Evolutionary conservation across 164 flowering plant genomes (phyloP).

Genomic region (Vitis cinerea): DNA sequence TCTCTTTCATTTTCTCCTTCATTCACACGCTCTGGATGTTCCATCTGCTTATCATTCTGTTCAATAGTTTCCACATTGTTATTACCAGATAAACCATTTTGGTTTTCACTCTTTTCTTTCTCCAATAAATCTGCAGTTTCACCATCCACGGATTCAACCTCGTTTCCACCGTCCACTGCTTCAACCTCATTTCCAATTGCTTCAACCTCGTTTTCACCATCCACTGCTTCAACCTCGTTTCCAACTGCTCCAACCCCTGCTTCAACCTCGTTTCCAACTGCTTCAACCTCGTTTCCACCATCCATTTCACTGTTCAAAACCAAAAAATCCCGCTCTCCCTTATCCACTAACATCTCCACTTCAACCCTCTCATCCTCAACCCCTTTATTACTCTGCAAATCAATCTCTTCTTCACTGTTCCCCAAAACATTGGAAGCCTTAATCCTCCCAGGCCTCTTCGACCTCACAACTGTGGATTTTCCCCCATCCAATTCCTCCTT

Average conservation of each 20-base stretch:
- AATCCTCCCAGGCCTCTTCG: constrained; percentile 32
- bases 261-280: constrained; percentile 5
- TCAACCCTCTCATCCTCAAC: constrained; percentile 14
- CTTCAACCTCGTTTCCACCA: constrained; percentile 5
- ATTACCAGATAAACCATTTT: constrained; percentile 11
- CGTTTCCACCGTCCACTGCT: no score
- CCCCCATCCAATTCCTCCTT: constrained; percentile 21
- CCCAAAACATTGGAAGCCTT: constrained; percentile 17
- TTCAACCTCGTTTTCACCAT: not conserved
- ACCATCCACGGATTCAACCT: constrained; percentile 7
- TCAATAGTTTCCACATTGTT: constrained; percentile 19
- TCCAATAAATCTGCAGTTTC: constrained; percentile 12
- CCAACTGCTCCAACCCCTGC: not conserved
- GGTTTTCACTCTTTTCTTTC: constrained; percentile 20
- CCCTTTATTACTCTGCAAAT: constrained; percentile 13
- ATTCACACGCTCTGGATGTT: constrained; percentile 18
- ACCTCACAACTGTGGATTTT: constrained; percentile 26
- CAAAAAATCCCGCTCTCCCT: constrained; percentile 17
- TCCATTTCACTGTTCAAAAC: constrained; percentile 12
- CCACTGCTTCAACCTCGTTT: no score
- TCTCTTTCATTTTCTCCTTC: constrained; percentile 20
- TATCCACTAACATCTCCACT: constrained; percentile 5
- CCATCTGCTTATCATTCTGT: constrained; percentile 17
- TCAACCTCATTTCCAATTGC: no score
- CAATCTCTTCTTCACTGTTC: constrained; percentile 23